A percentile compares a stretch with the other conserved stretches of the same genome.
Evolutionary conservation across 1,139 yeast genomes (phyloP).

Genomic region (Hansenula sp.): DNA sequence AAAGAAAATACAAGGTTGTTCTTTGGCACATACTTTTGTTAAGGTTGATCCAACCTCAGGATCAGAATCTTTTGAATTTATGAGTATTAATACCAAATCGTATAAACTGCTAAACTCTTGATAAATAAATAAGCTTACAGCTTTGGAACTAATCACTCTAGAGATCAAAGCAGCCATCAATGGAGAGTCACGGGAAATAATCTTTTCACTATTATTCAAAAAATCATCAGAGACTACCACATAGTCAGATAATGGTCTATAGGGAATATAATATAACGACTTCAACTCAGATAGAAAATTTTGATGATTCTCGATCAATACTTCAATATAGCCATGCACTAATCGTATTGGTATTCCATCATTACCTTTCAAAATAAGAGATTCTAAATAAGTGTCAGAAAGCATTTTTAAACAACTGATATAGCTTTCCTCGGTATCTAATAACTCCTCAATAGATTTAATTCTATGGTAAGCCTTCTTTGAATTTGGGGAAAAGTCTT

Average conservation of each 20-base stretch:
- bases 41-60: slow-evolving; percentile 21
- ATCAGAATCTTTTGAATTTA: slow-evolving; percentile 29
- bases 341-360: slow-evolving; percentile 22
- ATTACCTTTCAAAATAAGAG: slow-evolving; percentile 20
- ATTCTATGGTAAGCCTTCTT: slow-evolving; percentile 28
- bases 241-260: slow-evolving; percentile 1
- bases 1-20: slow-evolving; percentile 19
- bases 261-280: slow-evolving; percentile 16
- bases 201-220: neutral
- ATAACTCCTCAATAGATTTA: slow-evolving; percentile 41
- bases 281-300: slow-evolving; percentile 20
- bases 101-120: slow-evolving; percentile 41
- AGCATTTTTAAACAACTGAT: slow-evolving; percentile 39
- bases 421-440: slow-evolving; percentile 44
- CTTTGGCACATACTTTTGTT: slow-evolving; percentile 11
- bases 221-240: neutral
- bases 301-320: slow-evolving; percentile 23
- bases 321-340: slow-evolving; percentile 18
- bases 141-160: slow-evolving; percentile 25
- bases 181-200: slow-evolving; percentile 14
- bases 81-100: slow-evolving; percentile 35
- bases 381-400: slow-evolving; percentile 23
- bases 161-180: slow-evolving; percentile 26
- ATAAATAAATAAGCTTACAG: slow-evolving; percentile 33
- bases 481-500: slow-evolving; percentile 13